Percentiles rank a stretch among this genome's conserved stretches.
These are phyloP conservation scores for Rusavskia elegans DNA, from an alignment of 495 filamentous ascomycete species.

Conservation along the genomic window DNA sequence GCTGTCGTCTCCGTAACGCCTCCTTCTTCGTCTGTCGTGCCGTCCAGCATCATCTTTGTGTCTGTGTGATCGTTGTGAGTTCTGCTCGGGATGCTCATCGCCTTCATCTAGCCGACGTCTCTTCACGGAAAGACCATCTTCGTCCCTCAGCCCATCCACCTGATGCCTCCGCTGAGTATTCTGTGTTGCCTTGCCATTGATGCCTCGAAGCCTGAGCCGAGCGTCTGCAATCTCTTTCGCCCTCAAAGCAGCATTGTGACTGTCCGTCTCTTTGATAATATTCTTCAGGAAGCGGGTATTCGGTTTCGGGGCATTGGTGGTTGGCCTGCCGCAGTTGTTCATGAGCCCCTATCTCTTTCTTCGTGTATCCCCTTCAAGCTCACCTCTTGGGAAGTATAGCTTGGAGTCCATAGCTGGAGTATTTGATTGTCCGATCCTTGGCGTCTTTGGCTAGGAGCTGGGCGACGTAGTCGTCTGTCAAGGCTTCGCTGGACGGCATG, in stretches of 20 bases:
- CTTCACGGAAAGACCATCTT: constrained; percentile 10
- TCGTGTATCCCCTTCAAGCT: not conserved
- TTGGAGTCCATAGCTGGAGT: constrained; percentile 54
- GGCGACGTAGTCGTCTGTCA: constrained; percentile 54
- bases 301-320: constrained; percentile 62
- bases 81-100: constrained; percentile 3
- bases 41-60: constrained; percentile 2
- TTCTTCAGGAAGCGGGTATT: constrained; percentile 82
- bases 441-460: constrained; percentile 60
- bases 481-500: constrained; percentile 15
- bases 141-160: not conserved
- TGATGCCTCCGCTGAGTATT: not conserved
- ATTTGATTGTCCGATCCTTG: constrained; percentile 48
- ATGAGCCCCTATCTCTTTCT: not conserved
- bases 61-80: constrained; percentile 5
- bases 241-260: constrained; percentile 73
- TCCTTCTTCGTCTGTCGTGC: constrained; percentile 9
- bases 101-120: constrained; percentile 11
- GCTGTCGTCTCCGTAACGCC: not conserved
- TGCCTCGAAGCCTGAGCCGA: constrained; percentile 37
- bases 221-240: constrained; percentile 62
- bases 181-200: constrained; percentile 15
- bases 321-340: constrained; percentile 23
- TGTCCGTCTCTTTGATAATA: constrained; percentile 77
- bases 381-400: constrained; percentile 59